phyloP scores from a whole-genome alignment of 306 rosid species.

The Vigna hirtella region DNA sequence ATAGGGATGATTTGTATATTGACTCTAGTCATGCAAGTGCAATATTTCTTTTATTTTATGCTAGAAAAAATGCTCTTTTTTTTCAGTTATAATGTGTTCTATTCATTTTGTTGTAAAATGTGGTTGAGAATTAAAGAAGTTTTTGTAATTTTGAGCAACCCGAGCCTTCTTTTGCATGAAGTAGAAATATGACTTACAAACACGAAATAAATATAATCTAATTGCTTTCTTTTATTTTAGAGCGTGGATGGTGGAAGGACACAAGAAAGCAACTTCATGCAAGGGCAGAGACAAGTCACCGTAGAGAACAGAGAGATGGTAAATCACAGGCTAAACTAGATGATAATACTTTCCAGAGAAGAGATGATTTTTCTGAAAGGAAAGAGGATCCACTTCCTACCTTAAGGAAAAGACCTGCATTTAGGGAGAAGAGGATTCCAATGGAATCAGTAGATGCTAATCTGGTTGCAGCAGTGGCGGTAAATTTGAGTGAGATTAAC shows the following conservation, averaged over 20 bases:
- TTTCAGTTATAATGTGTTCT: constrained; percentile 6
- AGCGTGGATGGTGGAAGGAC: constrained; percentile 80
- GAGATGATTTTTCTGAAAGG: constrained; percentile 52
- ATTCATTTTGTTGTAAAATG: constrained; percentile 25
- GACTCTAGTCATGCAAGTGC: neutral
- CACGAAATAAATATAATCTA: neutral
- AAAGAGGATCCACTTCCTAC: constrained; percentile 52
- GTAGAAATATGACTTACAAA: neutral
- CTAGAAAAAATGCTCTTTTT: neutral
- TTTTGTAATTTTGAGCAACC: constrained; percentile 11
- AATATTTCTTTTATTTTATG: constrained; percentile 23
- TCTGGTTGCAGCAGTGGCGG: constrained; percentile 43
- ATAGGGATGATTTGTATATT: constrained; percentile 3
- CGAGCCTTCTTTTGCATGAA: constrained; percentile 28
- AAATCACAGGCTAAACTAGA: constrained; percentile 50
- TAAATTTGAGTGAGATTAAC: constrained; percentile 47
- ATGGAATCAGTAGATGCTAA: constrained; percentile 55
- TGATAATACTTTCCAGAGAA: constrained; percentile 53
- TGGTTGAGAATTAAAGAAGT: neutral
- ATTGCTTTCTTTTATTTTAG: constrained; percentile 46
- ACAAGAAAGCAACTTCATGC: constrained; percentile 49
- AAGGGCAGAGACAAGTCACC: constrained; percentile 51
- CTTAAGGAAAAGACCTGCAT: constrained; percentile 73
- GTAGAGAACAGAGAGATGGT: constrained; percentile 54
- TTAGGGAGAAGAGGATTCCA: constrained; percentile 67